Base-by-base conservation (phyloP, 2,329 filamentous ascomycete genomes). In the Cladophialophora immunda region DNA sequence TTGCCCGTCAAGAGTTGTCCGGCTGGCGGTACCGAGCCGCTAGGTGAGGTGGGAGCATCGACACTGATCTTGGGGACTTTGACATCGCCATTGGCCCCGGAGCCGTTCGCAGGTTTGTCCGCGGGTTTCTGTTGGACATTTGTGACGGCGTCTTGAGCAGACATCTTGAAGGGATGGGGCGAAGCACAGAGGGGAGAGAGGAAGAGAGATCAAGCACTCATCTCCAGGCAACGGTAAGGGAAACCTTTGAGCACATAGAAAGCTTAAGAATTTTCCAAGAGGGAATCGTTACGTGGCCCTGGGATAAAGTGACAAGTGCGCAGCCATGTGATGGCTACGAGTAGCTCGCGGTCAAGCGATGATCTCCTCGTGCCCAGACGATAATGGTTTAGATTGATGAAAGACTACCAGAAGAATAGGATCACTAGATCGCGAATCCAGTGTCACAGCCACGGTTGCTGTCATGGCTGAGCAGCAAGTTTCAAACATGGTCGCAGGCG, bases 1-100 rank as follows among this genome's bases (percentile, higher is more conserved):
- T 97, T 98, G 72, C 95, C 95, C 0, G 94, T 97, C 76, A 99
- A 81, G 70, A 90, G 81, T 58, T 86, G 86, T 25, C 85, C 85
- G 36, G 83, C 81, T n/a, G 83, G 84, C 57, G 84, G 83, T 27
- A 67, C 63, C 4, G 68, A 66, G 34, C 55, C 52, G 34, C 45
- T 32, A 5, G 54, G 56, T 4, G 65, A 61, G 27, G 66, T n/a
- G 6, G 63, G 36, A 25, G 45, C 34, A 4, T 66, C 58, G 29
- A 64, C 52, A 11, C 25, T 66, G 53, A 60, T 65, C 25, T 62
- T 27, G 54, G 66, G 66, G 3, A 61, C 36, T 50, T 62, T 67
- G 55, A 57, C 25, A 47, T 38, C 58, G 53, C 64, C 65, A 69
- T 67, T 69, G 27, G 45, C 22, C 22, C 50, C 25, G 22, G 65